Evolutionary conservation across 331 rosid genomes (phyloP), one percentile per base, ranked within the genome.

Genomic region (Rosa hybrid): DNA sequence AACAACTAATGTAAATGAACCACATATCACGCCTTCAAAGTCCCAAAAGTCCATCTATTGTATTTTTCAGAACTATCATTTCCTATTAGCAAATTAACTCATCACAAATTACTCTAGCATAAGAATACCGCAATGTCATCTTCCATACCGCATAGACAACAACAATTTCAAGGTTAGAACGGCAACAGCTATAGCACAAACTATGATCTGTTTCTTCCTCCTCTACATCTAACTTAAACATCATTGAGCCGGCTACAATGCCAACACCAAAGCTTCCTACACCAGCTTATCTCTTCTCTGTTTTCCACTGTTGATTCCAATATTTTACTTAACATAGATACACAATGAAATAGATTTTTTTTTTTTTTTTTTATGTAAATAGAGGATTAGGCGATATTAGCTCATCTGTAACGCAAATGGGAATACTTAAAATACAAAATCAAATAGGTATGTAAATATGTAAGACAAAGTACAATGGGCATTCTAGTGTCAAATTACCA

Each of bases 401-500:
- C 39, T 34, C 39, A 34, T 34, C 39, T 34, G 39, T 34, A 34
- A 34, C 4, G 4, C 4, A 34, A 34, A 34, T 34, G 4, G 39
- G 39, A 34, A 34, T 34, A 34, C 39, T 34, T 34, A 34, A 3
- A 34, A 60, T 23, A 10, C 18, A 12, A 12, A 62, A 12, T 12
- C 3, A 62, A 62, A 62, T 27, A 62, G 41, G 25, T 14, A 62
- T 25, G 68, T 25, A 62, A 27, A 62, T 62, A 60, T 25, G 38
- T 34, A 7, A 14, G 6, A 27, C 71, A 65, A 27, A 64, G 30
- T 6, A 65, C 34, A 65, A 30, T 65, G 18, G 17, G 68, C 46
- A 10, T 16, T 51, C 57, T 51, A 51, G 57, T 51, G 20, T 17
- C 49, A 50, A 81, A 30, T 11, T 85, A 92, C 98, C 92, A 92